Conservation (phyloP, 164 flowering plant genomes). For the Berberis vulgaris region DNA sequence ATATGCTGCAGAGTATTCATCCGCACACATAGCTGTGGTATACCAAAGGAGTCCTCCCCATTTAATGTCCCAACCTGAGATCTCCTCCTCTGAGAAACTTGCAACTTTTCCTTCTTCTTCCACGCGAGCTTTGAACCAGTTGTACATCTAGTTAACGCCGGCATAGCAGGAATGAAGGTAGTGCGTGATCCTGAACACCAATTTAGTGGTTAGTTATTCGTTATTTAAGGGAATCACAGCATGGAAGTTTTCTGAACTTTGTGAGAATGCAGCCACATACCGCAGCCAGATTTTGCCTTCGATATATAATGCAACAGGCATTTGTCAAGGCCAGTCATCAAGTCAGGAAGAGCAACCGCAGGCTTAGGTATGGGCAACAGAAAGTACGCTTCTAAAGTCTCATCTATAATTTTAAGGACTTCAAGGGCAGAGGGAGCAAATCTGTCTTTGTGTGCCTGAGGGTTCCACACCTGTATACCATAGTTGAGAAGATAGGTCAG, state of each 20-base stretch:
- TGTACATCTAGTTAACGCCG: constrained; percentile 86
- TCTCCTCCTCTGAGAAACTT: constrained; percentile 34
- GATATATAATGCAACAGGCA: constrained; percentile 71
- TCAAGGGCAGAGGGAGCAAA: constrained; percentile 87
- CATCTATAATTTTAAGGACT: constrained; percentile 63
- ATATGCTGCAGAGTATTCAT: constrained; percentile 70
- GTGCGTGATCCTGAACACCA: constrained; percentile 60
- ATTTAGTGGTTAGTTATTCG: constrained; percentile 1
- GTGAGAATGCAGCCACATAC: constrained; percentile 27
- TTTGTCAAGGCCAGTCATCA: constrained; percentile 73
- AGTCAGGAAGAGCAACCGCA: constrained; percentile 83
- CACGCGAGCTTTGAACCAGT: constrained; percentile 62
- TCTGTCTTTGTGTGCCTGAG: constrained; percentile 56
- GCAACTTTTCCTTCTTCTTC: constrained; percentile 77
- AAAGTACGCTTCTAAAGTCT: constrained; percentile 81
- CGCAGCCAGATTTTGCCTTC: constrained; percentile 95
- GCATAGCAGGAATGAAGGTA: constrained; percentile 76
- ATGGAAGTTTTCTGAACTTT: background rate
- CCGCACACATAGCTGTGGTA: constrained; percentile 71
- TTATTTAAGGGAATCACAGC: constrained; percentile 1
- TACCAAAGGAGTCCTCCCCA: constrained; percentile 38
- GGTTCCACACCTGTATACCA: constrained; percentile 70
- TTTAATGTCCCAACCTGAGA: constrained; percentile 48
- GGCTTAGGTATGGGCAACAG: constrained; percentile 90
- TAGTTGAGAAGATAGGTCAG: background rate